Evolutionary conservation across 805 yeast genomes (phyloP).

Genomic region (Myxozyma lipomycoides): DNA sequence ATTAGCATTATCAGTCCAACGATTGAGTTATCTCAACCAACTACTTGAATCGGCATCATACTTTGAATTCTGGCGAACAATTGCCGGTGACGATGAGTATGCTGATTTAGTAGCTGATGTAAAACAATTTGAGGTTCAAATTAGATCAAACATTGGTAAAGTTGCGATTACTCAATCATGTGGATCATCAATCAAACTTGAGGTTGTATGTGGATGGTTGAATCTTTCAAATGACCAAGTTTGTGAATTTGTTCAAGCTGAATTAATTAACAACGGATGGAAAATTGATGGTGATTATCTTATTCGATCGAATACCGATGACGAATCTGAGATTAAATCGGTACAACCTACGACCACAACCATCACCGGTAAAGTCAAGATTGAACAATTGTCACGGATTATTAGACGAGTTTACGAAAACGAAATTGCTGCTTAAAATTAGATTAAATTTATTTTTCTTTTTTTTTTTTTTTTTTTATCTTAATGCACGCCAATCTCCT

Average conservation of each 20-base stretch:
- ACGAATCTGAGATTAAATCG: slow-evolving; percentile 31
- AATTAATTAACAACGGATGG: slow-evolving; percentile 32
- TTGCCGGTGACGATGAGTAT: slow-evolving; percentile 35
- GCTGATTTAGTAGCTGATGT: slow-evolving; percentile 38
- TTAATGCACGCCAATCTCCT: neutral
- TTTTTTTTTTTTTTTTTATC: neutral
- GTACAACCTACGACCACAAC: neutral
- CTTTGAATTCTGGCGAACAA: slow-evolving; percentile 37
- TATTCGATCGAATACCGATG: slow-evolving; percentile 31
- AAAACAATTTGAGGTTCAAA: slow-evolving; percentile 35
- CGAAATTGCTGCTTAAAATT: slow-evolving; percentile 3
- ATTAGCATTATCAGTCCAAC: slow-evolving; percentile 18
- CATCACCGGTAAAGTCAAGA: slow-evolving; percentile 24
- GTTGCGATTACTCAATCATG: slow-evolving; percentile 31
- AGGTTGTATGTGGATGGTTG: slow-evolving; percentile 34
- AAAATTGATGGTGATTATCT: slow-evolving; percentile 30
- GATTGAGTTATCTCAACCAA: slow-evolving; percentile 33
- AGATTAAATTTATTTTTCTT: neutral
- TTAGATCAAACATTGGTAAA: slow-evolving; percentile 35
- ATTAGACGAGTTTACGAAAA: slow-evolving; percentile 36
- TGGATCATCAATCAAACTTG: slow-evolving; percentile 27
- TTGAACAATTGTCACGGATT: slow-evolving; percentile 35
- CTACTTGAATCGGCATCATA: slow-evolving; percentile 35
- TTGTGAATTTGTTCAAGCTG: slow-evolving; percentile 30
- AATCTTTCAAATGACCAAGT: slow-evolving; percentile 33